Percentiles rank a stretch among this genome's conserved stretches.
Conservation (phyloP, 1,284 basidiomycete species). For the Pseudomicrostroma phylloplanum region DNA sequence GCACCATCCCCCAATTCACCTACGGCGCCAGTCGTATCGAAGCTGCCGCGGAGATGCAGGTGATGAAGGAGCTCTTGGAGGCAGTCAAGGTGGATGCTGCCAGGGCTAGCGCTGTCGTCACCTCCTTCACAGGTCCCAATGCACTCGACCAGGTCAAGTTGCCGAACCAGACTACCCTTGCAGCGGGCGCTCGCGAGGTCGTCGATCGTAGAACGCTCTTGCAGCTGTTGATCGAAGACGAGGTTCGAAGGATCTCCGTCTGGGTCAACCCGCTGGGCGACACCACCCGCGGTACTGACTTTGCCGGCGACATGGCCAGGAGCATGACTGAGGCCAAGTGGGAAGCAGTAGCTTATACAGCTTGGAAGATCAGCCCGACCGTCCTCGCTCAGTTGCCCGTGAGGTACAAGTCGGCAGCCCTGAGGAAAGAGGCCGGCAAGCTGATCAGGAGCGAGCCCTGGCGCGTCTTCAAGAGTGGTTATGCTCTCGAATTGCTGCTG, state of each 20-base stretch:
- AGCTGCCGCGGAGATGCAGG: constrained; percentile 76
- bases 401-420: constrained; percentile 66
- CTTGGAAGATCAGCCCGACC: constrained; percentile 77
- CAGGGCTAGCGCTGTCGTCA: constrained; percentile 52
- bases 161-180: constrained; percentile 28
- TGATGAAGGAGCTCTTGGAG: constrained; percentile 74
- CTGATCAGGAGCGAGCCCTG: constrained; percentile 69
- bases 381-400: constrained; percentile 77
- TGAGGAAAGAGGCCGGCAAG: constrained; percentile 66
- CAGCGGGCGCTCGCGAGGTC: constrained; percentile 21
- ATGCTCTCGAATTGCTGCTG: constrained; percentile 72
- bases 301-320: constrained; percentile 39
- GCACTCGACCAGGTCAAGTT: constrained; percentile 21
- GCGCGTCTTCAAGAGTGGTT: constrained; percentile 67
- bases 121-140: constrained; percentile 27
- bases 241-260: constrained; percentile 75
- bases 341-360: constrained; percentile 63
- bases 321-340: constrained; percentile 62
- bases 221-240: constrained; percentile 78
- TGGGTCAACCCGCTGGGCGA: constrained; percentile 87
- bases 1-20: constrained; percentile 61
- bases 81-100: constrained; percentile 70
- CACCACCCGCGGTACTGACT: constrained; percentile 58
- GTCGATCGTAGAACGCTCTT: constrained; percentile 52
- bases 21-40: constrained; percentile 87